Conservation (phyloP, 192 early-diverging fungal species). For the Rhizophagus clarus region DNA sequence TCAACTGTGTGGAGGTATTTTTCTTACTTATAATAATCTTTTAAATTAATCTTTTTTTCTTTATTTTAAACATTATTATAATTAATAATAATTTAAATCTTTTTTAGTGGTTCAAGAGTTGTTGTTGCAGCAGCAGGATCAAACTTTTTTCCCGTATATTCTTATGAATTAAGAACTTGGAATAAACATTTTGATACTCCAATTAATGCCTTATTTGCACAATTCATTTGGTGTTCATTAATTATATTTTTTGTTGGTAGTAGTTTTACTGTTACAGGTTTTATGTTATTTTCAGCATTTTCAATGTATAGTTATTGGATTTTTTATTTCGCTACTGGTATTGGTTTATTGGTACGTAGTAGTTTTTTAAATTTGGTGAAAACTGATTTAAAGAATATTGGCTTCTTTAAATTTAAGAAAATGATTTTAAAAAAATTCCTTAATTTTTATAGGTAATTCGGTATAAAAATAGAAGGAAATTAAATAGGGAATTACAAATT, state of each 20-base stretch:
- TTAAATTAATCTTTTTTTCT: too few species aligned
- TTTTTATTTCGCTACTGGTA: neutral
- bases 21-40: too few species aligned
- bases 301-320: neutral
- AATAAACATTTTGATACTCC: neutral
- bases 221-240: neutral
- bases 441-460: too few species aligned
- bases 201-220: neutral
- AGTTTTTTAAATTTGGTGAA: too few species aligned
- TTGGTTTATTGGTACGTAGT: neutral
- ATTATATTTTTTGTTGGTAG: neutral
- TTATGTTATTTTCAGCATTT: neutral
- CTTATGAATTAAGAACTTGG: neutral
- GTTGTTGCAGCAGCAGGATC: neutral
- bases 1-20: neutral
- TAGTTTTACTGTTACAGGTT: neutral
- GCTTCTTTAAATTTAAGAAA: too few species aligned
- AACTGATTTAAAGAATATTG: too few species aligned
- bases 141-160: neutral
- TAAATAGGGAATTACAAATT: too few species aligned
- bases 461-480: too few species aligned
- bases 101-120: slow-evolving; percentile 1
- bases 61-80: too few species aligned
- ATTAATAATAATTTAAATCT: neutral
- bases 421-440: too few species aligned